Base-by-base conservation (phyloP, 1,139 yeast species). In the Hemisphaericaspora lyxosophila region DNA sequence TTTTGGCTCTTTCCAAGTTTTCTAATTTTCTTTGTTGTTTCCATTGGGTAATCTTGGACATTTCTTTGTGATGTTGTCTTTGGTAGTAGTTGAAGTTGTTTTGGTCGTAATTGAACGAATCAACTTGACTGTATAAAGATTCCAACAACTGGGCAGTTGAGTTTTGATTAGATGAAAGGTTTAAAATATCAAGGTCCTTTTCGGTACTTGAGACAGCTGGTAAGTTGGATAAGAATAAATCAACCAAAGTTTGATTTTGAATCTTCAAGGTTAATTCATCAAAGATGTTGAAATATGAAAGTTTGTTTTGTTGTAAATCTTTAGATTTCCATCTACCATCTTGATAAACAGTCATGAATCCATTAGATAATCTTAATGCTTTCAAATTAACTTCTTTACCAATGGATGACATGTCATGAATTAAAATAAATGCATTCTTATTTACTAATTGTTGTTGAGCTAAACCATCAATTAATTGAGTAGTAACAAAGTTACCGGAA, bases 51-150 rank as follows among this genome's bases (percentile, higher is more conserved):
- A 85, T 75, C 67, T 82, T 85, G 43, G 80, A 65, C 58, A 73
- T 72, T 57, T 86, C 95, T 59, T 89, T 78, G 38, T 82, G 78
- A 48, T 79, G 70, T 54, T 80, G 83, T 67, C 95, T 80, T 66
- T 85, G 95, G 68, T 81, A 87, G 61, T 82, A 82, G 67, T 85
- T 85, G 70, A 84, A 82, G 64, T 83, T 85, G 51, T 85, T 83
- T 59, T 85, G 87, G 56, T 85, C 94, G 55, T 82, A 82, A 65
- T 83, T 83, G 67, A 80, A 82, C 34, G 84, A 81, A 59, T 88
- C 95, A 33, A 85, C 77, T 38, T 88, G 80, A 42, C 83, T 85
- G 55, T 82, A 76, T 52, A 88, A 72, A 33, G 78, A 77, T 57
- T 86, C 95, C 46, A 84, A 75, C 51, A 71, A 65, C 51, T 70